A percentile compares a stretch with the other conserved stretches of the same genome.
Evolutionary conservation across 1,284 basidiomycete genomes (phyloP).

Genomic region (Microbotryum silenes-acaulis): DNA sequence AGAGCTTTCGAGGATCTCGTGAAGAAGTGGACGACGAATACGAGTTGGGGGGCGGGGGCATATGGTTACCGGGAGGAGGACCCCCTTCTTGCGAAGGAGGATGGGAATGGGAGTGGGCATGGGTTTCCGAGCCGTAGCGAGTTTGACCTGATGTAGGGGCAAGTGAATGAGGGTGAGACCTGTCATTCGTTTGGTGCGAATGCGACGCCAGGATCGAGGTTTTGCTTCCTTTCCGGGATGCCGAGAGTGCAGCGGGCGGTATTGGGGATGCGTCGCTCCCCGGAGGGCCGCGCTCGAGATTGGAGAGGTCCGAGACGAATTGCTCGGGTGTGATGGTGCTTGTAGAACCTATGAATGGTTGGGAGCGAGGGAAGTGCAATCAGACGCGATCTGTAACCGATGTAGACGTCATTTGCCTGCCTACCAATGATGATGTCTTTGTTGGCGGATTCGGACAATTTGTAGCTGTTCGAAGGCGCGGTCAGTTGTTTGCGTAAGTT

Average conservation of each 20-base stretch:
- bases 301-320: slow-evolving; percentile 79
- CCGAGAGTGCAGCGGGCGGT: slow-evolving; percentile 57
- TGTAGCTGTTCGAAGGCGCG: slow-evolving; percentile 56
- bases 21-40: no score
- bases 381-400: neutral
- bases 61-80: no score
- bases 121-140: no score
- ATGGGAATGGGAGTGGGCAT: no score
- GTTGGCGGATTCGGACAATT: slow-evolving; percentile 61
- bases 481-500: neutral
- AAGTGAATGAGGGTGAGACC: no score
- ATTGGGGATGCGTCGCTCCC: slow-evolving; percentile 36
- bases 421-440: slow-evolving; percentile 88
- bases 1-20: no score
- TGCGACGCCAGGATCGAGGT: no score
- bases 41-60: no score
- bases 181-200: no score
- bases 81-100: no score
- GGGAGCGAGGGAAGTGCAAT: neutral
- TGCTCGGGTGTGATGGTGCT: slow-evolving; percentile 73
- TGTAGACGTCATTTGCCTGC: slow-evolving; percentile 28
- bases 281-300: slow-evolving; percentile 56
- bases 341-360: slow-evolving; percentile 62
- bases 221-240: neutral
- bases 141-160: no score